Conservation (phyloP, 805 yeast genomes). For the Kuraishia piskuri region DNA sequence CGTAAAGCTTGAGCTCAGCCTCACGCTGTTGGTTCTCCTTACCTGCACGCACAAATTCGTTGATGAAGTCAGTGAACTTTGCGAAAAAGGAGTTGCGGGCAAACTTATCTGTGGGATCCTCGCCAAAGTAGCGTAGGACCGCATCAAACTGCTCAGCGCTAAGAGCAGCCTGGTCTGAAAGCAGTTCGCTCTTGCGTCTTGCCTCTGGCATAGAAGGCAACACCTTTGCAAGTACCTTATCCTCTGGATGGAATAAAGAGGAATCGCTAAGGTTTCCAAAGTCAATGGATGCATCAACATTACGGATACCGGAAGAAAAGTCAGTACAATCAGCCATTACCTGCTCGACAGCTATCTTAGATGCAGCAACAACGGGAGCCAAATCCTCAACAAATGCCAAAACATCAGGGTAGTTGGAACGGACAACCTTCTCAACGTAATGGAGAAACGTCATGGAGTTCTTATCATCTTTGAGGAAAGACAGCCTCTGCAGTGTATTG, state of each 20-base stretch:
- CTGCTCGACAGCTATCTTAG: conserved; percentile 78
- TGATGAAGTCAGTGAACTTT: conserved; percentile 72
- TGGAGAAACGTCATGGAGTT: conserved; percentile 87
- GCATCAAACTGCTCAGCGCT: conserved; percentile 59
- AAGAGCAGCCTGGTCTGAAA: conserved; percentile 54
- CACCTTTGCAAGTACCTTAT: conserved; percentile 54
- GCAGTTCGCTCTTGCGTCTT: conserved; percentile 52
- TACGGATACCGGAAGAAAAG: conserved; percentile 50
- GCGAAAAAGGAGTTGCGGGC: conserved; percentile 65
- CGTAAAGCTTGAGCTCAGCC: conserved; percentile 71
- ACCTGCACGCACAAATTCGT: conserved; percentile 73
- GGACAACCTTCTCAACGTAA: conserved; percentile 82
- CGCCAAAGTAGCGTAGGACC: conserved; percentile 85
- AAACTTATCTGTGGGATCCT: conserved; percentile 62
- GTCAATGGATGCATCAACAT: conserved; percentile 65
- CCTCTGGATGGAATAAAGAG: conserved; percentile 73
- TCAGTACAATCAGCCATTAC: conserved; percentile 63
- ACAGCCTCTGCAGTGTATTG: conserved; percentile 81
- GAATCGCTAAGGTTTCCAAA: conserved; percentile 84
- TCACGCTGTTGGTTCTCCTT: conserved; percentile 73
- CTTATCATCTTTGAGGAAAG: conserved; percentile 82
- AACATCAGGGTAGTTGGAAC: conserved; percentile 75
- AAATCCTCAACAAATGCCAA: conserved; percentile 70
- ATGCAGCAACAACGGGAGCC: conserved; percentile 45
- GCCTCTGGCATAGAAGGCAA: conserved; percentile 69